Conservation (phyloP, 169 alveolate species). For the Condylostoma magnum region DNA sequence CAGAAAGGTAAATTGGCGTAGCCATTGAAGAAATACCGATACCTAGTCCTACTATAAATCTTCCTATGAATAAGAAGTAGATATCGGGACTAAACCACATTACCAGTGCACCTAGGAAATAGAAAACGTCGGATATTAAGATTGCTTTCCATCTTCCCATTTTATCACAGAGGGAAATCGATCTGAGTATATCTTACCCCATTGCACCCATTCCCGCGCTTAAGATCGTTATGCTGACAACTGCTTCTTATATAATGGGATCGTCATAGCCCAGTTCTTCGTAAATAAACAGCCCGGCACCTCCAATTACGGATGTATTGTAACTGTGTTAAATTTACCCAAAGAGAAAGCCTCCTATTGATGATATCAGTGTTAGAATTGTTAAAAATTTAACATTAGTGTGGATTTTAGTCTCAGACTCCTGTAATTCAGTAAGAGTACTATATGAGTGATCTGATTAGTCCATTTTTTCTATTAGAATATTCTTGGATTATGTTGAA, state of each 20-base stretch:
- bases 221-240: conserved; percentile 36
- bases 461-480: no score
- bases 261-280: conserved; percentile 27
- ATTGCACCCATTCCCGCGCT: conserved; percentile 44
- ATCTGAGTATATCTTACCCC: conserved; percentile 26
- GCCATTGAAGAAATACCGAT: conserved; percentile 50
- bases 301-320: conserved; percentile 55
- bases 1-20: conserved; percentile 49
- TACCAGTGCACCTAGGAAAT: conserved; percentile 32
- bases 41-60: conserved; percentile 46
- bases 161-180: conserved; percentile 35
- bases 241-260: conserved; percentile 2
- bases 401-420: no score
- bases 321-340: no score
- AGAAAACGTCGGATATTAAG: conserved; percentile 29
- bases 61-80: conserved; percentile 8
- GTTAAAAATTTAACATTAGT: no score
- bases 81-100: conserved; percentile 22
- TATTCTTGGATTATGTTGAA: no score
- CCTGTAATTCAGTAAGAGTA: no score
- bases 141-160: conserved; percentile 41
- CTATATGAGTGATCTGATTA: no score
- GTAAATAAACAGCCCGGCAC: conserved; percentile 44
- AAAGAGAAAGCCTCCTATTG: conserved; percentile 49
- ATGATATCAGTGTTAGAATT: conserved; percentile 26